Conservation (phyloP, 2,329 filamentous ascomycete genomes). For the Amesomyces nigricolor region DNA sequence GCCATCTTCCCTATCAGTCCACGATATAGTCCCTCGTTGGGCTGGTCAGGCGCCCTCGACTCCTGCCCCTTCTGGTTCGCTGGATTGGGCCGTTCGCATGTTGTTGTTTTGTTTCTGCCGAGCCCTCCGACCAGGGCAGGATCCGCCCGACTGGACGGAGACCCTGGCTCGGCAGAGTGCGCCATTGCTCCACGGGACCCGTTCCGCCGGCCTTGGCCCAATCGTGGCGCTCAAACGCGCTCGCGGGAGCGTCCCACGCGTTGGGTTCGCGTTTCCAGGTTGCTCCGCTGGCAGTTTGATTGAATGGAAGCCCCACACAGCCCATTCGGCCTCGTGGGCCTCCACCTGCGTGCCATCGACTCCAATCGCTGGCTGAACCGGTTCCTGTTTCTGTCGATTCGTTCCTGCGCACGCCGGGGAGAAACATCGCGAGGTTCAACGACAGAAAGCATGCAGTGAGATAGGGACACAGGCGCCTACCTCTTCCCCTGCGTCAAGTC, state of each 20-base stretch:
- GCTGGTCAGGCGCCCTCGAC: slow-evolving; percentile 5
- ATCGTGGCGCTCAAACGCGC: slow-evolving; percentile 2
- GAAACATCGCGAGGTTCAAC: too few relatives aligned
- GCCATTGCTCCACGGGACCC: slow-evolving; percentile 1
- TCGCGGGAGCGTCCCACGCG: not conserved
- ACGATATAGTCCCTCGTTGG: not conserved
- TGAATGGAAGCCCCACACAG: too few relatives aligned
- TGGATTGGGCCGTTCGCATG: slow-evolving; percentile 12
- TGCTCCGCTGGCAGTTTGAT: not conserved
- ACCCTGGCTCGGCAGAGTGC: not conserved
- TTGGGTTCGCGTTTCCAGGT: slow-evolving; percentile 5
- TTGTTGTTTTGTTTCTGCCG: slow-evolving; percentile 25
- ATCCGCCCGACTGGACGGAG: slow-evolving; percentile 19
- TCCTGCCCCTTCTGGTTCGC: slow-evolving; percentile 12
- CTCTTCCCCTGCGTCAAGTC: too few relatives aligned
- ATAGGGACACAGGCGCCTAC: too few relatives aligned
- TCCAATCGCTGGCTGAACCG: not conserved
- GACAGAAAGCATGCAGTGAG: too few relatives aligned
- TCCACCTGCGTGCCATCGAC: too few relatives aligned
- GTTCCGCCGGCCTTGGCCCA: not conserved
- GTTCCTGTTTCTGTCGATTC: not conserved
- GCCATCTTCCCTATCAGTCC: not conserved
- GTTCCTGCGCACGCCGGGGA: too few relatives aligned
- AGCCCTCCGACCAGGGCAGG: too few relatives aligned
- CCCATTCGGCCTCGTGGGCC: too few relatives aligned